phyloP scores from a whole-genome alignment of 2,329 filamentous ascomycete genomes.

The Fusarium nygamai region DNA sequence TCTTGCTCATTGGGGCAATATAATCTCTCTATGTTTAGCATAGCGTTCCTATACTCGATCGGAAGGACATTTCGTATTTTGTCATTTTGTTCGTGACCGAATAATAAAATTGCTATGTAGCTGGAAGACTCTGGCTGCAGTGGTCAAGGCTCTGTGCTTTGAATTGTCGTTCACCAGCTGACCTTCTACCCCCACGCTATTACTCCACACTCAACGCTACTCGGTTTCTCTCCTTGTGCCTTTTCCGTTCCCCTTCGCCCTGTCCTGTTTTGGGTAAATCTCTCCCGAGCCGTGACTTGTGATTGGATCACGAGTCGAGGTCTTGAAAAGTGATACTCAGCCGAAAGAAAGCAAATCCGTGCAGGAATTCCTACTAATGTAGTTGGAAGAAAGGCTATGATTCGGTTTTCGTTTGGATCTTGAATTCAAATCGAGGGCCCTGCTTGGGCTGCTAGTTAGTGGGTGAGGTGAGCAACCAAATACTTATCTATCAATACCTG shows the following conservation, averaged over 20 bases:
- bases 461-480: neutral
- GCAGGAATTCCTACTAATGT: neutral
- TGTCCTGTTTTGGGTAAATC: neutral
- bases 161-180: conserved; percentile 25
- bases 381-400: neutral
- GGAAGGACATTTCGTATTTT: neutral
- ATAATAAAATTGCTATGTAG: neutral
- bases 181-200: conserved; percentile 33
- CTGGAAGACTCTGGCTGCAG: conserved; percentile 18
- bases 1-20: neutral
- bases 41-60: neutral
- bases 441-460: conserved; percentile 1
- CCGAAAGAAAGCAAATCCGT: neutral
- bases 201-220: conserved; percentile 33
- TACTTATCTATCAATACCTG: neutral
- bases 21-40: neutral
- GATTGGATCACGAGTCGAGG: neutral
- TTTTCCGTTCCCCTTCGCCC: conserved; percentile 5
- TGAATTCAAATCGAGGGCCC: neutral
- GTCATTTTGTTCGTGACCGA: neutral
- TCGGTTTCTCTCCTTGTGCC: conserved; percentile 13
- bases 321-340: neutral
- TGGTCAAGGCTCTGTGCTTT: conserved; percentile 17
- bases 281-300: neutral
- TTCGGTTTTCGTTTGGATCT: neutral